Evolutionary conservation across 306 rosid species (phyloP).

Genomic region (Parietaria judaica): DNA sequence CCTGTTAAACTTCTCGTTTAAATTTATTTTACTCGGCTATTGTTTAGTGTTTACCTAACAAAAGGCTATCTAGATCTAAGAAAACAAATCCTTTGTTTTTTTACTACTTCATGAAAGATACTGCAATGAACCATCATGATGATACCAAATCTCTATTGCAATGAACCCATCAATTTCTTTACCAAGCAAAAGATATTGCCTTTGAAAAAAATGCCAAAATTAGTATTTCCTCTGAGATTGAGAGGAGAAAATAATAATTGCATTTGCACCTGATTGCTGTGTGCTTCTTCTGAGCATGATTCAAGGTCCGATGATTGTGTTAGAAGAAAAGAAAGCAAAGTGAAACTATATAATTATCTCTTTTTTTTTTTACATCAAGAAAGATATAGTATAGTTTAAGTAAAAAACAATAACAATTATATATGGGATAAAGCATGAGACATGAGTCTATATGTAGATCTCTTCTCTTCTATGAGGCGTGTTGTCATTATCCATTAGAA

Average conservation of each 20-base stretch:
- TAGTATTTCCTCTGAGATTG: background rate
- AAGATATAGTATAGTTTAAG: background rate
- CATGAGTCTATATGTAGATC: background rate
- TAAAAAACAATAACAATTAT: background rate
- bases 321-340: constrained; percentile 6
- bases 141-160: background rate
- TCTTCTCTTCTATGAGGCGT: constrained; percentile 15
- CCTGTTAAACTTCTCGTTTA: too few relatives aligned
- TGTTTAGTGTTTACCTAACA: too few relatives aligned
- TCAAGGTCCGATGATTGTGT: constrained; percentile 18
- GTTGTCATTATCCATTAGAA: constrained; percentile 42
- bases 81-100: too few relatives aligned
- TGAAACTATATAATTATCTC: background rate
- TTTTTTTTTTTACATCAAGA: background rate
- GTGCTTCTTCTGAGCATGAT: constrained; percentile 16
- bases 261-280: constrained; percentile 17
- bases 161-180: constrained; percentile 4
- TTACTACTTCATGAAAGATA: too few relatives aligned
- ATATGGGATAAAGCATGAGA: background rate
- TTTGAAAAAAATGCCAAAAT: constrained; percentile 12
- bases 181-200: background rate
- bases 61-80: too few relatives aligned
- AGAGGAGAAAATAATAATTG: constrained; percentile 1
- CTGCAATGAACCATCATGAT: background rate
- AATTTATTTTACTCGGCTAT: too few relatives aligned